Evolutionary conservation across 2,329 filamentous ascomycete genomes (phyloP), one percentile per base, ranked within the genome.

Genomic region (Talaromyces piceae): DNA sequence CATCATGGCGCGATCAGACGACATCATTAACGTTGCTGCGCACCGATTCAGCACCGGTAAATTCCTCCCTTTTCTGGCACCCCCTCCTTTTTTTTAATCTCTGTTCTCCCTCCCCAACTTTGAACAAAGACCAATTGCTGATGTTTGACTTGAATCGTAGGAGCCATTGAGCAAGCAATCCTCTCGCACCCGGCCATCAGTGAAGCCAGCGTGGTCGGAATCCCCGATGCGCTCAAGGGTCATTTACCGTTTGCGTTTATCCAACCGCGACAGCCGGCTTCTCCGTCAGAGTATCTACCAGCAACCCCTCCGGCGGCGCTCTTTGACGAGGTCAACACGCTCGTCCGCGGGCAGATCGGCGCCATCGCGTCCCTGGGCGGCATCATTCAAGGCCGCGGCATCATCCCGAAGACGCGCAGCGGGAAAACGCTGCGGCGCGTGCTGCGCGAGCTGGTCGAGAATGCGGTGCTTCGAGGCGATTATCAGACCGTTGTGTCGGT

Each of bases 21-120:
- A 96, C 67, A 86, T 96, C 54, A 90, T 96, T 63, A 96, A 96
- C 63, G 91, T 95, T n/a, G 91, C 90, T 37, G 90, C 91, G 4
- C 91, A 96, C 72, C 81, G 91, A 12, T 84, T 96, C 55, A 91
- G 87, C 56, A 95, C 90, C 9, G 88, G 87, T 87, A 74, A 60
- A 77, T 67, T 18, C n/a, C 28, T 27, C 33, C 37, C 30, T n/a
- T n/a, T n/a, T n/a, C n/a, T n/a, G n/a, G n/a, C n/a, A n/a, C n/a
- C 44, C 37, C n/a, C 41, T 20, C 33, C 47, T 41, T 12, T 49
- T 46, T 13, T 30, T 9, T 31, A 11, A 26, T 18, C 12, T 7
- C 27, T 23, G 16, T 7, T 22, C 18, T 8, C n/a, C n/a, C n/a
- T n/a, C n/a, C n/a, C n/a, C n/a, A n/a, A n/a, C n/a, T n/a, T n/a